phyloP scores from a whole-genome alignment of 2,329 filamentous ascomycete genomes.

The Claviceps maximensis region DNA sequence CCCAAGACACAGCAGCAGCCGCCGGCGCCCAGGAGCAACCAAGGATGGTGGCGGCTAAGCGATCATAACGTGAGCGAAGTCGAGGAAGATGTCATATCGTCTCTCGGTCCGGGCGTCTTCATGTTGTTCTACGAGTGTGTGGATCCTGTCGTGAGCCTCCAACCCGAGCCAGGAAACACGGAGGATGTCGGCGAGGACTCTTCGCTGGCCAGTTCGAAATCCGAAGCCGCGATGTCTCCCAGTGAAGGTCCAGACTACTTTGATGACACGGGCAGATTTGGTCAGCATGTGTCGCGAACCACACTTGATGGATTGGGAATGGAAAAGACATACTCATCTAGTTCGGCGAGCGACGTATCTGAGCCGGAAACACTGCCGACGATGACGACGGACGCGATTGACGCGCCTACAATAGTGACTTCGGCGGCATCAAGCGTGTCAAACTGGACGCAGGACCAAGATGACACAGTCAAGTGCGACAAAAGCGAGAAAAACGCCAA shows the following conservation, averaged over 20 bases:
- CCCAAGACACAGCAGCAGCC: constrained; percentile 1
- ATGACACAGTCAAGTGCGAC: not conserved
- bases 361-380: not conserved
- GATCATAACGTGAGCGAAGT: constrained; percentile 73
- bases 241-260: not conserved
- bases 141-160: constrained; percentile 36
- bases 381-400: constrained; percentile 1
- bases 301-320: not conserved
- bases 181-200: constrained; percentile 8
- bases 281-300: not conserved
- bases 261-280: not conserved
- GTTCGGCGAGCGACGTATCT: constrained; percentile 3
- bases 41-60: constrained; percentile 81
- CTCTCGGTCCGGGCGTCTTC: constrained; percentile 65
- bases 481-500: not conserved
- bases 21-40: constrained; percentile 13
- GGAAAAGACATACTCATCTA: not conserved
- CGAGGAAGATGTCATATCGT: constrained; percentile 58
- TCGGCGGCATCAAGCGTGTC: constrained; percentile 1
- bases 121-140: constrained; percentile 93
- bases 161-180: constrained; percentile 15
- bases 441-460: constrained; percentile 2
- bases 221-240: not conserved
- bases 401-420: not conserved
- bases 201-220: not conserved